Base-by-base conservation (phyloP, 106 monocot species). In the Dioscorea zingiberensis region DNA sequence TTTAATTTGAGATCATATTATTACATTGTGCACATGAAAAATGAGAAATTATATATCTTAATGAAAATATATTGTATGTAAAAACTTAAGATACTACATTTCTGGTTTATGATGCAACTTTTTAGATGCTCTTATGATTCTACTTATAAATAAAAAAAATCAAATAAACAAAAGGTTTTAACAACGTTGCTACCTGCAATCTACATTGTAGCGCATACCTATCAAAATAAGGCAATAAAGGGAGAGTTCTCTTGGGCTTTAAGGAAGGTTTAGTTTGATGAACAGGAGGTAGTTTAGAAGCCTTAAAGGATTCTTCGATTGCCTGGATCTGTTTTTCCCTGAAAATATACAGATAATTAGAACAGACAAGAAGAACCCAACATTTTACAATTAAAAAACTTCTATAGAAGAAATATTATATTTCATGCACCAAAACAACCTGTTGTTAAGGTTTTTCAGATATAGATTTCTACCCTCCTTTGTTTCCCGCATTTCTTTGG, bases 271-370 rank as follows among this genome's bases (percentile, higher is more conserved):
- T 92, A 10, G 85, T 77, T 75, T 92, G 97, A 76, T 97, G 92
- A 7, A 92, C 81, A 72, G 92, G 97, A 10, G 60, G 86, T 54
- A 86, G 70, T 65, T 88, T 88, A 30, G 92, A 72, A 49, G 86
- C 92, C 73, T 77, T 92, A 62, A 97, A 97, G 46, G 97, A 97
- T 54, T 97, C 92, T 59, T 88, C 92, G 80, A 97, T 97, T 23
- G 88, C 88, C 76, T 92, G 80, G 29, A 97, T 97, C 76, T 97
- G 85, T 64, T 82, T 97, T 46, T 92, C 92, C 78, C 97, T 95
- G 70, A 21, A 30, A 67, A 49, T 29, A 59, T 66, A 59, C 10
- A 71, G 61, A 65, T 25, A 62, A 24, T 12, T 22, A 56, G 22
- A 24, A 24, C 3, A 56, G 1, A 21, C 22, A 56, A 22, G 1